Percentiles rank a stretch among this genome's conserved stretches.
Conservation (phyloP, 768 basidiomycete genomes). For the Asterophora lycoperdoides region DNA sequence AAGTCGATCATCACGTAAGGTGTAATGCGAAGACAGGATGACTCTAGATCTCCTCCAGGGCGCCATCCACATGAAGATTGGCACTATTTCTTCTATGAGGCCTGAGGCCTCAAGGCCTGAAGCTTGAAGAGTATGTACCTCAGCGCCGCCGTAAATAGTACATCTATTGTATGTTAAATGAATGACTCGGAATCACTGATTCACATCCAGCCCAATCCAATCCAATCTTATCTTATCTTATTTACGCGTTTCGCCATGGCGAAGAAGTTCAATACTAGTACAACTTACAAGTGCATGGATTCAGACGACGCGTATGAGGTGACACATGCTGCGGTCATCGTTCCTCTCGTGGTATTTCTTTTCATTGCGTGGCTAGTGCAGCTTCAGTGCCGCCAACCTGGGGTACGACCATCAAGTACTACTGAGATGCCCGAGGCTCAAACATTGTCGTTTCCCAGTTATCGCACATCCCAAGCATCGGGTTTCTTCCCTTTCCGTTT, state of each 20-base stretch:
- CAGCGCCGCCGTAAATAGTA: no score
- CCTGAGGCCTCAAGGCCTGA: no score
- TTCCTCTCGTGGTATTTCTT: not conserved
- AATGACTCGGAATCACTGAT: no score
- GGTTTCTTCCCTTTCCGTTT: constrained; percentile 13
- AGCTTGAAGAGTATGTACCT: no score
- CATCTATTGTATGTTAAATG: no score
- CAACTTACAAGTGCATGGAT: constrained; percentile 2
- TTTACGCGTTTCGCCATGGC: not conserved
- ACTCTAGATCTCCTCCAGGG: not conserved
- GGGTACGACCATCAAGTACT: not conserved
- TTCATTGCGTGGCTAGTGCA: not conserved
- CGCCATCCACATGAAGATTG: no score
- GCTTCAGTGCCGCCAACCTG: not conserved
- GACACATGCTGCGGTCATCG: constrained; percentile 5
- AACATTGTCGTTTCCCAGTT: constrained; percentile 14
- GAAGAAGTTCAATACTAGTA: not conserved
- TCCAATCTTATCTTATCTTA: constrained; percentile 3
- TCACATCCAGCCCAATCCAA: not conserved
- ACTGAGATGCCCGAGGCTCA: not conserved
- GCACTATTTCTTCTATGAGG: no score
- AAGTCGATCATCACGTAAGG: constrained; percentile 13
- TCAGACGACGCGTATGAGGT: constrained; percentile 1
- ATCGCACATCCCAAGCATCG: constrained; percentile 23
- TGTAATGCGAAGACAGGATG: not conserved